A percentile compares a stretch with the other conserved stretches of the same genome.
Evolutionary conservation across 345 rosid genomes (phyloP).

Genomic region (Turnera subulata): DNA sequence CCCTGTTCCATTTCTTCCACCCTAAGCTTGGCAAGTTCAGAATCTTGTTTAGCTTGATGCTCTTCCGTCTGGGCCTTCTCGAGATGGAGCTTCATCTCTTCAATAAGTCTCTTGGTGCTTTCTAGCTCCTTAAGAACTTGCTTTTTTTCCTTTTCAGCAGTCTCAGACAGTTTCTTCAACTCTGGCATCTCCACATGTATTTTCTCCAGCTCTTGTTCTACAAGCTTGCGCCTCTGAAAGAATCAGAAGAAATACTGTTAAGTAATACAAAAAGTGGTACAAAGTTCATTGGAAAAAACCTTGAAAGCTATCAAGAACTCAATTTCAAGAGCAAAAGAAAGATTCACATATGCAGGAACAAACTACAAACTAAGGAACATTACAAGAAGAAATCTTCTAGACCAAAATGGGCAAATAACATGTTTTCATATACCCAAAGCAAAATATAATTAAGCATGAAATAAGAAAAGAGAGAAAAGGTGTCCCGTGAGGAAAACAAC

Average conservation of each 20-base stretch:
- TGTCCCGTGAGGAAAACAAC: too few species aligned
- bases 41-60: conserved; percentile 87
- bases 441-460: too few species aligned
- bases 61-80: conserved; percentile 93
- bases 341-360: too few species aligned
- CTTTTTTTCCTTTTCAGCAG: conserved; percentile 55
- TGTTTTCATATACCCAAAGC: too few species aligned
- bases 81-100: conserved; percentile 75
- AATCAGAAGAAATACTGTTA: not conserved
- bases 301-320: too few species aligned
- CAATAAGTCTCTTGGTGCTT: conserved; percentile 71
- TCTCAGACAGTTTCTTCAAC: conserved; percentile 50
- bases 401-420: too few species aligned
- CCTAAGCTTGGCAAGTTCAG: conserved; percentile 81
- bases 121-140: conserved; percentile 68
- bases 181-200: conserved; percentile 65
- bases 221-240: conserved; percentile 55
- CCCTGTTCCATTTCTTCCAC: conserved; percentile 95
- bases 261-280: not conserved
- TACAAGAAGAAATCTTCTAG: too few species aligned
- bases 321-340: too few species aligned
- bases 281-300: too few species aligned
- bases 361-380: too few species aligned
- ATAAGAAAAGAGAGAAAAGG: too few species aligned
- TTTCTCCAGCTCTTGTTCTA: conserved; percentile 73